Evolutionary conservation across 2,329 filamentous ascomycete genomes (phyloP).

Genomic region (Botrytis medusae): DNA sequence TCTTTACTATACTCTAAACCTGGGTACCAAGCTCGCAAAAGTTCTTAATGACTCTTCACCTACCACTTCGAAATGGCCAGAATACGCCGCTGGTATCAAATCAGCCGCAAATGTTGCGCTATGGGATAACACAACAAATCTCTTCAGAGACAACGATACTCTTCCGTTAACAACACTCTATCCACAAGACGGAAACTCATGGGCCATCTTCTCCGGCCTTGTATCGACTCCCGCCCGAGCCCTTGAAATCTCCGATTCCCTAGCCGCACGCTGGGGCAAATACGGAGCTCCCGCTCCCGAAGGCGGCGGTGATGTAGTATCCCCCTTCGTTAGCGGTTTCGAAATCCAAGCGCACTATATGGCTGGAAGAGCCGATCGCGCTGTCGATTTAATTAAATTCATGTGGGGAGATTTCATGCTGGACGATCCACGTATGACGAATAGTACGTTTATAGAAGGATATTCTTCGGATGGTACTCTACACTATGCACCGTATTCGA

Average conservation of each 20-base stretch:
- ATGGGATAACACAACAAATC: constrained; percentile 27
- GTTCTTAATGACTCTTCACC: constrained; percentile 38
- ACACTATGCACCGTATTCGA: constrained; percentile 50
- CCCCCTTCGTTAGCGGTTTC: constrained; percentile 58
- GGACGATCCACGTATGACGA: constrained; percentile 56
- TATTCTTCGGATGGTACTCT: constrained; percentile 53
- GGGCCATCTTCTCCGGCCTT: constrained; percentile 46
- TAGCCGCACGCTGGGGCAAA: constrained; percentile 47
- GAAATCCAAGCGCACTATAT: constrained; percentile 59
- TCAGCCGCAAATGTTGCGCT: constrained; percentile 22
- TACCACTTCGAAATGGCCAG: not conserved
- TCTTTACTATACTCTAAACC: constrained; percentile 36
- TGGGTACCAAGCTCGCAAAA: constrained; percentile 47
- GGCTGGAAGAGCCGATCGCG: constrained; percentile 49
- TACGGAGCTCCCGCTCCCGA: constrained; percentile 58
- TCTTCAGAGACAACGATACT: constrained; percentile 43
- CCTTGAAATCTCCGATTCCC: constrained; percentile 40
- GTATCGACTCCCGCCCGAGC: constrained; percentile 36
- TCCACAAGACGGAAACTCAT: constrained; percentile 61
- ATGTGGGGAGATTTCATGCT: constrained; percentile 61
- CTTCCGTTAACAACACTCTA: constrained; percentile 52
- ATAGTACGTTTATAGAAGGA: constrained; percentile 59
- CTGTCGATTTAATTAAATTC: constrained; percentile 54
- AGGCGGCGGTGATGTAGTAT: constrained; percentile 54
- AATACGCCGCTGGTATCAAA: constrained; percentile 22